Base-by-base conservation (phyloP, 495 filamentous ascomycete species). In the Parmelia sp. region DNA sequence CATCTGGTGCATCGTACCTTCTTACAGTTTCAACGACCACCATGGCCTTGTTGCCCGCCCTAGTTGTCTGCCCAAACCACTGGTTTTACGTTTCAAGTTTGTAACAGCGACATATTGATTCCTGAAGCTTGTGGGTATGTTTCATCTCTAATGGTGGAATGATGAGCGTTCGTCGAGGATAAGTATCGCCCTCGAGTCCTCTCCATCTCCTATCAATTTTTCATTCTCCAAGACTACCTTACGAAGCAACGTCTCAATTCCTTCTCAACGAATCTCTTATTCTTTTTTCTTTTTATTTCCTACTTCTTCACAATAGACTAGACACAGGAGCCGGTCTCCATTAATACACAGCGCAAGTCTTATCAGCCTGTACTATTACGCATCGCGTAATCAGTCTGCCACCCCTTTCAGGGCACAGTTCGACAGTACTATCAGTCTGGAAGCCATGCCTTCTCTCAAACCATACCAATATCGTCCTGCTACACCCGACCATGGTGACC, bases 401-500 rank as follows among this genome's bases (percentile, higher is more conserved):
- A 45, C 42, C 42, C 57, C 39, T 33, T 25, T 14, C 12, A n/a
- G 29, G 53, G 5, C 12, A 33, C 17, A 49, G 57, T 39, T 23
- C 36, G 35, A 62, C 35, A 66, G 35, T 49, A 49, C 23, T 45
- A 40, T 11, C 37, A 36, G n/a, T 62, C 36, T 51, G 62, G 63
- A 55, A 68, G 77, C 65, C 63, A 83, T 83, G 80, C 75, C 51
- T 19, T 31, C 79, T 72, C 66, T 77, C 35, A 74, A 77, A 65
- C 74, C 76, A 60, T 72, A 75, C 64, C 76, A 71, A 66, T 82
- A 81, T 63, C 74, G 74, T 58, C 80, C 80, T 53, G 76, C 72
- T 40, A 82, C 80, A 42, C 80, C 80, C 49, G 78, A 80, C 35
- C 69, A 67, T 23, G 49, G 45, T 35, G 68, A 74, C 23, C 72